Conservation (phyloP, 73 alveolate genomes). For the Tetrahymena thermophila region DNA sequence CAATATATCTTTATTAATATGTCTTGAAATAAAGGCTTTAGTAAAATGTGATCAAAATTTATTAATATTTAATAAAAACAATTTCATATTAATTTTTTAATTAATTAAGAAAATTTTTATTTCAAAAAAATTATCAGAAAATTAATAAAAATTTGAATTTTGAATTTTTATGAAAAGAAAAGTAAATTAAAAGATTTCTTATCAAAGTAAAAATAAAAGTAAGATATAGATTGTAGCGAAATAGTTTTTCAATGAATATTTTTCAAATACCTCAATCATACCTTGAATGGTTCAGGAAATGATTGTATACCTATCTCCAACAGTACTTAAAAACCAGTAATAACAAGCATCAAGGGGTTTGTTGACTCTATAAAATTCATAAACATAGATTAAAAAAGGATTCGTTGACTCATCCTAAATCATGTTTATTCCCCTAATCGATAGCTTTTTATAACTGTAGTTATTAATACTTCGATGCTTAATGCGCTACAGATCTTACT, state of each 20-base stretch:
- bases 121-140: background rate
- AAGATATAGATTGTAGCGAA: background rate
- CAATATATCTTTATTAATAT: too few relatives aligned
- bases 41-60: too few relatives aligned
- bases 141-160: background rate
- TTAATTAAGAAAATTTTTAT: background rate
- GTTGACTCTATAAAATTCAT: background rate
- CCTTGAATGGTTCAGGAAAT: background rate
- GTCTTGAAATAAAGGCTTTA: background rate
- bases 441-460: background rate
- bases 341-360: background rate
- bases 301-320: background rate
- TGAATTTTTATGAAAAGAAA: background rate
- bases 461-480: background rate
- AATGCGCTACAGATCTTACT: background rate
- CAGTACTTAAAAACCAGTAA: background rate
- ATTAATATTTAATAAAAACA: too few relatives aligned
- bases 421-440: background rate
- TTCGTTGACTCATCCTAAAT: background rate
- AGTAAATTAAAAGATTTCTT: background rate
- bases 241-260: background rate
- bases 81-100: background rate
- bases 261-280: background rate
- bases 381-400: background rate
- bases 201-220: background rate